Conservation (phyloP, 2,329 filamentous ascomycete genomes). For the Exophiala lecanii-corni region DNA sequence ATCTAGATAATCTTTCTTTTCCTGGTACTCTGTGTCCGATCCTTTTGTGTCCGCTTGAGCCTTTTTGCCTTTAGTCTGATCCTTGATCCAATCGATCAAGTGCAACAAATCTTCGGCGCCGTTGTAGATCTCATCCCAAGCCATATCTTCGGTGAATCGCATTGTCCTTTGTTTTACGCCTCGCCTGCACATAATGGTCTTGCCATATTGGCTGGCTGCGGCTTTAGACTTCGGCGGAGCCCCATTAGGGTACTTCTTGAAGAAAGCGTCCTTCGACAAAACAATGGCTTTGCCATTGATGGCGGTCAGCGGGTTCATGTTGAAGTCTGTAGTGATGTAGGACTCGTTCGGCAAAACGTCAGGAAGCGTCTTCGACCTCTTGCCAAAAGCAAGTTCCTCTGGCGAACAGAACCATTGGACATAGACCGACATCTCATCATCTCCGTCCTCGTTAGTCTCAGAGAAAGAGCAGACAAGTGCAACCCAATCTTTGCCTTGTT, state of each 20-base stretch:
- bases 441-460: conserved; percentile 66
- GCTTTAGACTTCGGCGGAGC: conserved; percentile 60
- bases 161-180: conserved; percentile 86
- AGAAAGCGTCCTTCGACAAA: conserved; percentile 67
- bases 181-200: conserved; percentile 82
- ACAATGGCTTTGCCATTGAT: conserved; percentile 87
- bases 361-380: conserved; percentile 57
- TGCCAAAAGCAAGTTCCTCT: conserved; percentile 66
- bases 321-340: conserved; percentile 83
- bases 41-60: conserved; percentile 15
- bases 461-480: conserved; percentile 81
- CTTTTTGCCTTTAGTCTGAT: conserved; percentile 59
- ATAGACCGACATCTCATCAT: conserved; percentile 67
- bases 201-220: conserved; percentile 68
- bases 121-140: conserved; percentile 80
- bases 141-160: conserved; percentile 86
- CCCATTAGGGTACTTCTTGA: conserved; percentile 66
- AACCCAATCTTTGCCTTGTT: conserved; percentile 83
- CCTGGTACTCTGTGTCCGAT: conserved; percentile 22
- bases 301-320: conserved; percentile 77
- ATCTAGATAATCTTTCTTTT: conserved; percentile 31
- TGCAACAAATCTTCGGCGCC: conserved; percentile 60
- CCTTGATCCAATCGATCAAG: conserved; percentile 64
- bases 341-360: conserved; percentile 85
- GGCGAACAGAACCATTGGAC: conserved; percentile 93